Percentiles rank a stretch among this genome's conserved stretches.
These are phyloP conservation scores for Phoma sp. DNA, from an alignment of 2,329 filamentous ascomycete species.

Conservation along the genomic window DNA sequence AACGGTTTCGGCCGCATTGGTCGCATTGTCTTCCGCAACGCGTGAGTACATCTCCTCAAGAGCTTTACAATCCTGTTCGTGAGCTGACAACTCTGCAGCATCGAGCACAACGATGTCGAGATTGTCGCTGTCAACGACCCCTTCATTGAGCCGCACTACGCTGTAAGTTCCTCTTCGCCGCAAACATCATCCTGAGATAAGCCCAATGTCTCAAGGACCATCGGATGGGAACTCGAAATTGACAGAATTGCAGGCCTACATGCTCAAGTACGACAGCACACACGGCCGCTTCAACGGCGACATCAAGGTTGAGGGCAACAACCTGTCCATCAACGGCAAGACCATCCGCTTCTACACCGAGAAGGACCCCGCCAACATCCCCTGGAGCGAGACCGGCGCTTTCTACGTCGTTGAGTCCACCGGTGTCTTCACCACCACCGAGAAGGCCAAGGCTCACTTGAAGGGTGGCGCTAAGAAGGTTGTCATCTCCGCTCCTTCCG, in stretches of 20 bases:
- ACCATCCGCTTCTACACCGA: constrained; percentile 92
- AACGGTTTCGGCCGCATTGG: constrained; percentile 99
- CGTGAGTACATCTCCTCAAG: constrained; percentile 59
- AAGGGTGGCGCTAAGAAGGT: constrained; percentile 98
- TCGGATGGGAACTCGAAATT: constrained; percentile 24
- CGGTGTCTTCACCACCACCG: constrained; percentile 98
- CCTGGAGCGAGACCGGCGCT: constrained; percentile 85
- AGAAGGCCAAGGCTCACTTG: constrained; percentile 94
- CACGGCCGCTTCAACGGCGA: constrained; percentile 97
- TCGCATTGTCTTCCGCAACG: constrained; percentile 98
- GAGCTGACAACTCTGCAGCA: constrained; percentile 52
- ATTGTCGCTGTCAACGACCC: constrained; percentile 98
- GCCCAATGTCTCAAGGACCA: neutral
- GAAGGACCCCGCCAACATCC: constrained; percentile 87
- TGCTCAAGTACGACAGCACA: constrained; percentile 99
- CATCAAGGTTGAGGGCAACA: constrained; percentile 73
- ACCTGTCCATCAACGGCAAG: constrained; percentile 91
- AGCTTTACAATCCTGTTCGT: constrained; percentile 1
- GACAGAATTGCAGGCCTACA: constrained; percentile 77
- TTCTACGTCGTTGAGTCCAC: constrained; percentile 97
- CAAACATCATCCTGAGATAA: neutral
- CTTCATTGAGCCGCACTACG: constrained; percentile 98
- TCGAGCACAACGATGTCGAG: constrained; percentile 87
- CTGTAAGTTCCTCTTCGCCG: constrained; percentile 68
- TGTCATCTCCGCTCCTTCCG: constrained; percentile 82